Conservation (phyloP, 2,329 filamentous ascomycete species). For the Sporothrix pseudoabietina region DNA sequence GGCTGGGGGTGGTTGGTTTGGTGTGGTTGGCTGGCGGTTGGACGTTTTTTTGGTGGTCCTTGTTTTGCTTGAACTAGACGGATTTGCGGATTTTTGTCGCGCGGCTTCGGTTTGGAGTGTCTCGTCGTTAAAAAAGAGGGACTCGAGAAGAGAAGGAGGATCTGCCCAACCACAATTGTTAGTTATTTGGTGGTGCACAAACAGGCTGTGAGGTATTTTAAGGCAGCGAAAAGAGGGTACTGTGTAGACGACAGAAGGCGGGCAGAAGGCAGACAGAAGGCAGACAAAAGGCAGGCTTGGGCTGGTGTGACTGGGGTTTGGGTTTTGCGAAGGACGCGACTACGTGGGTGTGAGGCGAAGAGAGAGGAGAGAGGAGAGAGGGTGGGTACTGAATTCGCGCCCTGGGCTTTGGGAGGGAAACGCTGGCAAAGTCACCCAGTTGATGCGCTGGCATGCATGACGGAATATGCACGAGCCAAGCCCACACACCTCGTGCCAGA, state of each 20-base stretch:
- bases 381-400: conserved; percentile 40
- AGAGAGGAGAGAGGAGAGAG: conserved; percentile 29
- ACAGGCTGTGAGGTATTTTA: conserved; percentile 45
- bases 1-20: conserved; percentile 27
- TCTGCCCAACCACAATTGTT: conserved; percentile 47
- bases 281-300: conserved; percentile 37
- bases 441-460: conserved; percentile 50
- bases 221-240: conserved; percentile 35
- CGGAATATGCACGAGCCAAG: conserved; percentile 58
- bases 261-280: background rate
- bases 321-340: background rate
- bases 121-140: background rate
- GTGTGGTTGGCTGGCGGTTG: conserved; percentile 33
- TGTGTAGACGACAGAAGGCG: background rate
- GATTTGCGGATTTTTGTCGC: background rate
- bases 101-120: conserved; percentile 14
- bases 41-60: background rate
- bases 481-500: conserved; percentile 46
- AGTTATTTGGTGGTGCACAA: conserved; percentile 34
- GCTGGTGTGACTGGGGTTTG: conserved; percentile 41
- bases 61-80: background rate
- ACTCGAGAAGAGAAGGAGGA: conserved; percentile 35
- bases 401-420: conserved; percentile 39
- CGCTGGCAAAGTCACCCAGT: conserved; percentile 35
- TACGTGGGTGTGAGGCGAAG: background rate